Base-by-base conservation (phyloP, 345 rosid genomes). In the Moricandia arvensis region DNA sequence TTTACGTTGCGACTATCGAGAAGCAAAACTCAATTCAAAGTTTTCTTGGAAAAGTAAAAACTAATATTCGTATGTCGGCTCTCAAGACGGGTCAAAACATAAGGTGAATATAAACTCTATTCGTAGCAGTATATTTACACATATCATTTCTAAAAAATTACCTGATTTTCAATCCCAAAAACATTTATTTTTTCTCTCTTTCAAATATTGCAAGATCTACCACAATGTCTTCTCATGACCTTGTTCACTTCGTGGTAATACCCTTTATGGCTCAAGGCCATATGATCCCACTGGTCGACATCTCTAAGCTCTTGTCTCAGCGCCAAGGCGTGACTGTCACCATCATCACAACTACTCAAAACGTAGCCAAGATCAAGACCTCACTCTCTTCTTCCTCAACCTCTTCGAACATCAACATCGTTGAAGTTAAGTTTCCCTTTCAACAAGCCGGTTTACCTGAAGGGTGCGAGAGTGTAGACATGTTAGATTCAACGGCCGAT, bases 231-330 rank as follows among this genome's bases (percentile, higher is more conserved):
- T 66, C 78, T 73, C 21, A 27, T 73, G 45, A 57, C 29, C 51
- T 47, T 31, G 78, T 81, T 66, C 88, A 85, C 79, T 85, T 85
- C 68, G 74, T 77, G 11, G 58, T 83, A 18, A 64, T 85, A 26
- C 88, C 88, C 5, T 78, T 15, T 59, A 71, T 85, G 76, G 82
- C 82, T 24, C 83, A 68, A 16, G 85, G 86, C 54, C 88, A 85
- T 64, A 67, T 85, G 83, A 71, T 83, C 64, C 88, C 88, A 55
- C 49, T 83, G 82, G 43, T 80, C 4, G 86, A 83, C 79, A 76
- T 85, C 43, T 80, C 83, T 47, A 75, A 15, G 59, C 76, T 81
- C 37, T 67, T 81, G 33, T 83, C 83, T 16, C 82, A 61, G 30
- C 86, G 74, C 5, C 67, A 68, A 69, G 79, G 72, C 30, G 75